Conservation (phyloP, 2,329 filamentous ascomycete genomes). For the Pestalotiopsis sp. region DNA sequence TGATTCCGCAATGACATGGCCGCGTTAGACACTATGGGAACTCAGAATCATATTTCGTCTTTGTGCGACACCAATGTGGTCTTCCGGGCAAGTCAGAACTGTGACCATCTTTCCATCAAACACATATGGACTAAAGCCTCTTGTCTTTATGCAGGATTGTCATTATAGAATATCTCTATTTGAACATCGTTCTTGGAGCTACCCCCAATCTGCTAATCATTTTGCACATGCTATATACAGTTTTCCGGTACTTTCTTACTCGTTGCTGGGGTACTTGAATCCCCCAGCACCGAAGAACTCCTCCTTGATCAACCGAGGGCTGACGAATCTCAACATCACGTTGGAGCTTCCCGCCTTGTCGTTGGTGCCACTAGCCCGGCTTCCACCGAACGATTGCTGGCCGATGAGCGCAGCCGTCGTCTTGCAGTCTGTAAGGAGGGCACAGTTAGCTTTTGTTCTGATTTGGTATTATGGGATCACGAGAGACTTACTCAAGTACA, state of each 20-base stretch:
- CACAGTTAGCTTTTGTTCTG: not conserved
- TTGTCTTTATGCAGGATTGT: not conserved
- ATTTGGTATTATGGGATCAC: not conserved
- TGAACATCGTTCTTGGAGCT: no score
- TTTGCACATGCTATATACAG: not conserved
- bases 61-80: no score
- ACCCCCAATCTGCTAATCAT: no score
- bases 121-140: no score
- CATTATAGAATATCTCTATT: not conserved
- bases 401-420: slow-evolving; percentile 56
- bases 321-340: slow-evolving; percentile 51
- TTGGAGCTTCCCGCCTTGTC: slow-evolving; percentile 56
- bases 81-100: no score
- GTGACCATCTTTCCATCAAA: no score
- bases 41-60: no score
- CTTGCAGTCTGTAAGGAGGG: slow-evolving; percentile 43
- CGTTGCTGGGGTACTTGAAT: slow-evolving; percentile 53
- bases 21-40: no score
- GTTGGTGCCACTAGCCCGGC: slow-evolving; percentile 53
- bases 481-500: slow-evolving; percentile 43
- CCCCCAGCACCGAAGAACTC: slow-evolving; percentile 39
- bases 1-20: no score
- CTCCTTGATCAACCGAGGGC: slow-evolving; percentile 52
- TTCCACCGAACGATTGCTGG: slow-evolving; percentile 57
- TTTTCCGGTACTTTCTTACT: slow-evolving; percentile 17